Conservation (phyloP, 2,329 filamentous ascomycete genomes). For the Aspergillus pseudoterreus region DNA sequence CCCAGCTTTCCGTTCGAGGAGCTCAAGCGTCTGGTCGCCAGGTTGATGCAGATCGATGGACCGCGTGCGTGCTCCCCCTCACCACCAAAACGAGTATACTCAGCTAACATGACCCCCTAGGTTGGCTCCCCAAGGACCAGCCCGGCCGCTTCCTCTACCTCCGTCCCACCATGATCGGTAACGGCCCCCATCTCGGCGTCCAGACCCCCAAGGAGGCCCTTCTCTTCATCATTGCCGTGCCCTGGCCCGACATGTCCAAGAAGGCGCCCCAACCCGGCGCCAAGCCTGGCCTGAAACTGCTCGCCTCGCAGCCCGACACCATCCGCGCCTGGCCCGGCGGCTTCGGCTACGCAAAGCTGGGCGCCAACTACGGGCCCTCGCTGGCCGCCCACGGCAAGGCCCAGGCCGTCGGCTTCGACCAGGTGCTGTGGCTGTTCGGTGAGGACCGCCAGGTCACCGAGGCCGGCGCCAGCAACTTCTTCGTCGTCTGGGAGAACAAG, state of each 20-base stretch:
- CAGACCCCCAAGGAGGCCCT: constrained; percentile 77
- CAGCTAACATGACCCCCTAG: constrained; percentile 34
- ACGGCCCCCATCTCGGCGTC: constrained; percentile 74
- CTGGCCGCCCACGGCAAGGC: constrained; percentile 77
- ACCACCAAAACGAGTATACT: neutral
- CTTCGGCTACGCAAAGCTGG: constrained; percentile 87
- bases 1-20: constrained; percentile 69
- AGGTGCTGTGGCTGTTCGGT: constrained; percentile 93
- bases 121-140: constrained; percentile 68
- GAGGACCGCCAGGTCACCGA: constrained; percentile 76
- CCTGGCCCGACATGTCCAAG: constrained; percentile 32
- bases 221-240: constrained; percentile 72
- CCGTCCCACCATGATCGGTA: constrained; percentile 82
- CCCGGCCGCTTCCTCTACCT: constrained; percentile 74
- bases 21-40: constrained; percentile 69
- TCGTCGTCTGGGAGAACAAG: constrained; percentile 66
- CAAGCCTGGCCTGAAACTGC: constrained; percentile 56
- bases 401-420: constrained; percentile 68
- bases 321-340: constrained; percentile 91
- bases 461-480: constrained; percentile 90
- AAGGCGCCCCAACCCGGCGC: constrained; percentile 21
- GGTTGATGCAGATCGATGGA: constrained; percentile 66
- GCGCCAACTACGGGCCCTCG: constrained; percentile 87
- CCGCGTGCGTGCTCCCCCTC: constrained; percentile 23
- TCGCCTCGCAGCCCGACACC: constrained; percentile 76